Conservation (phyloP, 2,329 filamentous ascomycete genomes). For the Sordariomycetes sp. region DNA sequence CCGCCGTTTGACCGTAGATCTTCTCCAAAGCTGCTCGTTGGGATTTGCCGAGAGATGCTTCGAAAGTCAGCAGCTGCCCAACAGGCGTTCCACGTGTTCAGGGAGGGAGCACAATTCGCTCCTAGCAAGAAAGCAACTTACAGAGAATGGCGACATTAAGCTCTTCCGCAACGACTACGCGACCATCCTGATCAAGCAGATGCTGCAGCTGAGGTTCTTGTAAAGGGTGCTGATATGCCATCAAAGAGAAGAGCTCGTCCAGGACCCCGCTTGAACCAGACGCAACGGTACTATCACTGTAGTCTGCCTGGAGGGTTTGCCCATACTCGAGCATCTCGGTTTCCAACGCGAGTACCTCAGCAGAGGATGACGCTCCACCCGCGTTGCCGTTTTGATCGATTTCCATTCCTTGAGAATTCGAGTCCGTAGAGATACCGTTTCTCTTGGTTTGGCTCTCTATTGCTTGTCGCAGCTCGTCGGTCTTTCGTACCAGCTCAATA, state of each 20-base stretch:
- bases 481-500: constrained; percentile 82
- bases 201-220: constrained; percentile 66
- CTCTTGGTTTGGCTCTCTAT: constrained; percentile 10
- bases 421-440: constrained; percentile 28
- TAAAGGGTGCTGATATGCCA: constrained; percentile 78
- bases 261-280: constrained; percentile 39
- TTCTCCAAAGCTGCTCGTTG: constrained; percentile 78
- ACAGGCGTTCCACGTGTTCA: constrained; percentile 13
- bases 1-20: constrained; percentile 77
- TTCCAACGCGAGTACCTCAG: constrained; percentile 38
- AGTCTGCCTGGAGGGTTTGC: constrained; percentile 68
- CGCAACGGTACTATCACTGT: constrained; percentile 60
- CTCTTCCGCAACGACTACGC: constrained; percentile 79
- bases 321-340: constrained; percentile 70
- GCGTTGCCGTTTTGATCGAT: not conserved
- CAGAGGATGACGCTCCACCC: too few species aligned
- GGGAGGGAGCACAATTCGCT: not conserved
- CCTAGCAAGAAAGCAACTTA: constrained; percentile 33
- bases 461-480: constrained; percentile 44
- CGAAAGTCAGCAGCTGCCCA: too few species aligned
- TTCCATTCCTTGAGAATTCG: constrained; percentile 9
- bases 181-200: constrained; percentile 65
- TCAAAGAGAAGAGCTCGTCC: constrained; percentile 79
- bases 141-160: constrained; percentile 87
- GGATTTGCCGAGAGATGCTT: constrained; percentile 85